These are phyloP conservation scores for Sanghuangporus sanghuang DNA, from an alignment of 1,284 basidiomycete species.

Conservation along the genomic window DNA sequence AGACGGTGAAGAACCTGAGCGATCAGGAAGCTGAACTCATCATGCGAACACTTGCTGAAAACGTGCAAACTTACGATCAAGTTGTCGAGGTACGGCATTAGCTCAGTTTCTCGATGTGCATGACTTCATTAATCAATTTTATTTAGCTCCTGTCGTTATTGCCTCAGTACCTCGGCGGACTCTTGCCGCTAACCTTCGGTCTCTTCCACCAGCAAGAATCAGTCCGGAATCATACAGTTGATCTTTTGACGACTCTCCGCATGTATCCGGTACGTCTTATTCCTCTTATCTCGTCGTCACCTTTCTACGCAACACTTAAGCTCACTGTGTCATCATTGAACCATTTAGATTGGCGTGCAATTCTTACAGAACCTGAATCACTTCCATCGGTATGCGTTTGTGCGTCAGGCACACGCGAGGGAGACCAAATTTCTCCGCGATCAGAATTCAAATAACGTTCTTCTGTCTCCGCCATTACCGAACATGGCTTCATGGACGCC, in stretches of 20 bases:
- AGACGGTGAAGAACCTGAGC: constrained; percentile 54
- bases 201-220: constrained; percentile 80
- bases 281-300: background rate
- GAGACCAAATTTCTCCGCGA: constrained; percentile 40
- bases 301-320: background rate
- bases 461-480: constrained; percentile 30
- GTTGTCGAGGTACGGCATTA: constrained; percentile 67
- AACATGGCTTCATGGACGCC: constrained; percentile 34
- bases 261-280: constrained; percentile 58
- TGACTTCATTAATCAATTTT: constrained; percentile 3
- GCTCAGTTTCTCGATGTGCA: background rate
- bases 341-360: constrained; percentile 71
- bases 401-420: constrained; percentile 63
- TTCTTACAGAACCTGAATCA: constrained; percentile 85
- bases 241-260: constrained; percentile 78
- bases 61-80: constrained; percentile 77
- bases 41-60: constrained; percentile 66
- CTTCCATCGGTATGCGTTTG: constrained; percentile 86
- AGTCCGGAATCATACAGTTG: constrained; percentile 76
- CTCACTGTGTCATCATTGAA: background rate
- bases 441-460: constrained; percentile 34
- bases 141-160: constrained; percentile 73
- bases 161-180: constrained; percentile 77
- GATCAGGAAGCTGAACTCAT: constrained; percentile 71
- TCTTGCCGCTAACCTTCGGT: constrained; percentile 83